These are phyloP conservation scores for Suhomyces yuchorum DNA, from an alignment of 1,139 yeast genomes.

Conservation along the genomic window DNA sequence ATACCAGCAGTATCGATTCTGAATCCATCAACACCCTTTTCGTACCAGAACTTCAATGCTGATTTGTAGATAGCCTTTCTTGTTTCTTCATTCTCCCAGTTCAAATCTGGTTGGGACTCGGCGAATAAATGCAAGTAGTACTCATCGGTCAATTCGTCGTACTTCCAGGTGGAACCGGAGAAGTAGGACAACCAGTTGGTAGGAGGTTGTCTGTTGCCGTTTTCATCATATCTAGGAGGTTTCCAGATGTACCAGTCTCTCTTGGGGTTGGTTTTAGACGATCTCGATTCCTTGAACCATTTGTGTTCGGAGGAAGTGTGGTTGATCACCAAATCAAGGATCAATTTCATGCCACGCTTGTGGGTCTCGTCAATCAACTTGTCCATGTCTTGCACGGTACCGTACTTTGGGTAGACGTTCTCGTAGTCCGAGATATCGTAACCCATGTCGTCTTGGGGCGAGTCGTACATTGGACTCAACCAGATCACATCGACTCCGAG, in stretches of 20 bases:
- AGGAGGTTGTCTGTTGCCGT: slow-evolving; percentile 28
- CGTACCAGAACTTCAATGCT: slow-evolving; percentile 27
- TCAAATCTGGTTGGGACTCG: slow-evolving; percentile 28
- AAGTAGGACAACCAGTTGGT: slow-evolving; percentile 29
- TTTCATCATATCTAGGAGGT: slow-evolving; percentile 22
- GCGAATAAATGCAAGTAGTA: slow-evolving; percentile 29
- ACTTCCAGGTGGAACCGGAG: slow-evolving; percentile 29
- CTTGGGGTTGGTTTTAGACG: slow-evolving; percentile 26
- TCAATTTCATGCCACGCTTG: slow-evolving; percentile 25
- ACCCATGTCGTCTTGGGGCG: slow-evolving; percentile 32
- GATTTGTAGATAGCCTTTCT: slow-evolving; percentile 26
- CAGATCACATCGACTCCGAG: slow-evolving; percentile 28
- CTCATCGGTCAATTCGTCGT: slow-evolving; percentile 26
- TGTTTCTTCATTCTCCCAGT: slow-evolving; percentile 29
- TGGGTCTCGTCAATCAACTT: slow-evolving; percentile 23
- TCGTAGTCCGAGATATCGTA: slow-evolving; percentile 29
- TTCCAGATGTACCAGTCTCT: slow-evolving; percentile 31
- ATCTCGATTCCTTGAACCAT: slow-evolving; percentile 30
- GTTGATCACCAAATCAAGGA: slow-evolving; percentile 29
- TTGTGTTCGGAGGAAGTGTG: slow-evolving; percentile 27
- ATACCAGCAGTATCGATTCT: slow-evolving; percentile 29
- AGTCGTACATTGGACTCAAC: slow-evolving; percentile 29
- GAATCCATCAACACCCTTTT: slow-evolving; percentile 28
- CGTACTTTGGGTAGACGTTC: slow-evolving; percentile 26
- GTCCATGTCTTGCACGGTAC: slow-evolving; percentile 27